Evolutionary conservation across 164 flowering plant genomes (phyloP).

Genomic region (Magnolia kwangsiensis): DNA sequence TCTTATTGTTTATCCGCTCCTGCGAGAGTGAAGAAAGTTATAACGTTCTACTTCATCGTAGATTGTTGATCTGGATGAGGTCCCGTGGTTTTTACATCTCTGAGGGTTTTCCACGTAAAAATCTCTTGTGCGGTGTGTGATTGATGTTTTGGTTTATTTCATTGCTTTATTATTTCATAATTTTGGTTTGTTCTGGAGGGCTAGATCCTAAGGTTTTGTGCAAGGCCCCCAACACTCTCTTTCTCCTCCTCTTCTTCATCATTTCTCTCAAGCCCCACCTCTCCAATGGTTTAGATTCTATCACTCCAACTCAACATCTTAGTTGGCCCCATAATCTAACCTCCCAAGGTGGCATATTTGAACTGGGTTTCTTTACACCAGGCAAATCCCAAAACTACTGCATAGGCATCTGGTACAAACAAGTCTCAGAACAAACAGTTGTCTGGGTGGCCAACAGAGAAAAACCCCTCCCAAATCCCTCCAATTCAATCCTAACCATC

Average conservation of each 20-base stretch:
- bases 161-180: no score
- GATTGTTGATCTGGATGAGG: no score
- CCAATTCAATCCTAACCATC: conserved; percentile 15
- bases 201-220: no score
- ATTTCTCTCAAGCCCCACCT: neutral
- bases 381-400: conserved; percentile 24
- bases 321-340: conserved; percentile 13
- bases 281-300: neutral
- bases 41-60: no score
- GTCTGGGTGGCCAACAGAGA: conserved; percentile 32
- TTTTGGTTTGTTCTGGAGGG: no score
- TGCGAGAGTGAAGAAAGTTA: no score
- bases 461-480: conserved; percentile 10
- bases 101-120: no score
- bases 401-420: conserved; percentile 28
- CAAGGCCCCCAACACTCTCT: no score
- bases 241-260: neutral
- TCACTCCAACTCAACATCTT: conserved; percentile 11
- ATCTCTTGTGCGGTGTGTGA: no score
- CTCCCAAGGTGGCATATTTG: conserved; percentile 17
- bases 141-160: no score
- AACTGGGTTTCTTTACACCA: conserved; percentile 31
- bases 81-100: no score
- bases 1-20: no score
- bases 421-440: conserved; percentile 4